phyloP scores from a whole-genome alignment of 176 grass and related monocot species.

The Aegilops speltoides region DNA sequence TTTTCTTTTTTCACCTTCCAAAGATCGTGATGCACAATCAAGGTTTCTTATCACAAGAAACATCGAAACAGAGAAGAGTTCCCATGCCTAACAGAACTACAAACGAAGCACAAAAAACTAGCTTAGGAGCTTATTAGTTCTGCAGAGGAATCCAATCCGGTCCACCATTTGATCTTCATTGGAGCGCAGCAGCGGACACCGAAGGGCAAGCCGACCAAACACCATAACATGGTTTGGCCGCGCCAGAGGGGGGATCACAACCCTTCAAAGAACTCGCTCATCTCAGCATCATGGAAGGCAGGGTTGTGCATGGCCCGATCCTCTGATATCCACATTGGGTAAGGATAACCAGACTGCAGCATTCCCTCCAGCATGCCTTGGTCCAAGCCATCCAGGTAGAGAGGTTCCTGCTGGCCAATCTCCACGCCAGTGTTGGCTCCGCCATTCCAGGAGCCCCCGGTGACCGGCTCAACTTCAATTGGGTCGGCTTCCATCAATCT shows the following conservation, averaged over 20 bases:
- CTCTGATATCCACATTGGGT: constrained; percentile 13
- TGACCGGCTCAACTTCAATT: not conserved
- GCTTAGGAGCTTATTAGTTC: constrained; percentile 18
- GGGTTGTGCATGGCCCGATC: constrained; percentile 14
- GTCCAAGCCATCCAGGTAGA: constrained; percentile 19
- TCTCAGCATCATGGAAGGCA: constrained; percentile 3
- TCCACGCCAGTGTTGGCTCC: not conserved
- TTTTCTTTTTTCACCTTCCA: not conserved
- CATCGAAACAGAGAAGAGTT: not conserved
- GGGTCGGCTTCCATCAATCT: constrained; percentile 60
- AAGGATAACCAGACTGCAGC: not conserved
- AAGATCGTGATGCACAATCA: not conserved
- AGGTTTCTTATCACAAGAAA: not conserved
- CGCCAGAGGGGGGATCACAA: not conserved
- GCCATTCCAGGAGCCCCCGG: not conserved
- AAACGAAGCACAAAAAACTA: not conserved
- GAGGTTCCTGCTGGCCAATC: not conserved
- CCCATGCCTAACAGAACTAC: constrained; percentile 32
- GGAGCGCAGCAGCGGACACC: not conserved
- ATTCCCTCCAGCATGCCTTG: constrained; percentile 30
- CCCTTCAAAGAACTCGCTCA: constrained; percentile 23
- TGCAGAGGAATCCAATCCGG: constrained; percentile 5
- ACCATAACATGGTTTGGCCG: not conserved
- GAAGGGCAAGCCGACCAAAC: not conserved
- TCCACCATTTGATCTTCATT: not conserved